phyloP scores from a whole-genome alignment of 78 protist species.

The Planoprotostelium fungivorum region DNA sequence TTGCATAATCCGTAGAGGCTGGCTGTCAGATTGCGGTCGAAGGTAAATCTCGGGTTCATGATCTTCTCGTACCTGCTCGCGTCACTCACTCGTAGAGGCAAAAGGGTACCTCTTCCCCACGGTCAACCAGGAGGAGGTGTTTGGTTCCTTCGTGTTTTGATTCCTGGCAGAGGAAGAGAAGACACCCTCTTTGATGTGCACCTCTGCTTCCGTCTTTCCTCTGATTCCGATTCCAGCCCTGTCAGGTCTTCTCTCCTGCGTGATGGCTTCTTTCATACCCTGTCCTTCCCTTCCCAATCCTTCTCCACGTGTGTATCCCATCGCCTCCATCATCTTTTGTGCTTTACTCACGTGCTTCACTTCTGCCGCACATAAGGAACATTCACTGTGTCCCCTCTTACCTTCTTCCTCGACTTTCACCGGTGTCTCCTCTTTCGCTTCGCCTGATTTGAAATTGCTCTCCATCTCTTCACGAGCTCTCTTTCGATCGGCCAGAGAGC shows the following conservation, averaged over 20 bases:
- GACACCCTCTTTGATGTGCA: neutral
- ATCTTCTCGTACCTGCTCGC: neutral
- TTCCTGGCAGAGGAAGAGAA: neutral
- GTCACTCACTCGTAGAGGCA: neutral
- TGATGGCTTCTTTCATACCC: neutral
- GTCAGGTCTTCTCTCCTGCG: neutral
- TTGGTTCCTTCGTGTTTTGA: too few relatives aligned
- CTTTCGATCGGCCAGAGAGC: neutral
- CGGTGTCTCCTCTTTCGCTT: neutral
- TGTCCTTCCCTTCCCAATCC: neutral
- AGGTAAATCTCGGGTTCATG: neutral
- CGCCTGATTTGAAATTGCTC: neutral
- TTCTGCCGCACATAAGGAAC: neutral
- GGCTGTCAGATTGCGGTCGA: neutral
- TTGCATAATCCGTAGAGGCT: neutral
- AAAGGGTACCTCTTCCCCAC: neutral
- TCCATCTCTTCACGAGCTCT: neutral
- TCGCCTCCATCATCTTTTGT: neutral
- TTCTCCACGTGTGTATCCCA: neutral
- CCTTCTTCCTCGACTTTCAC: neutral
- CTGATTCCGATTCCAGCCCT: neutral
- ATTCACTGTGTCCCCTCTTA: neutral
- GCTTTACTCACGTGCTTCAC: neutral
- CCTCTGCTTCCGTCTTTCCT: neutral
- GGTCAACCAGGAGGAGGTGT: too few relatives aligned